Percentiles rank a stretch among this genome's conserved stretches.
phyloP scores from a whole-genome alignment of 768 basidiomycete genomes.

The Saitozyma podzolica region DNA sequence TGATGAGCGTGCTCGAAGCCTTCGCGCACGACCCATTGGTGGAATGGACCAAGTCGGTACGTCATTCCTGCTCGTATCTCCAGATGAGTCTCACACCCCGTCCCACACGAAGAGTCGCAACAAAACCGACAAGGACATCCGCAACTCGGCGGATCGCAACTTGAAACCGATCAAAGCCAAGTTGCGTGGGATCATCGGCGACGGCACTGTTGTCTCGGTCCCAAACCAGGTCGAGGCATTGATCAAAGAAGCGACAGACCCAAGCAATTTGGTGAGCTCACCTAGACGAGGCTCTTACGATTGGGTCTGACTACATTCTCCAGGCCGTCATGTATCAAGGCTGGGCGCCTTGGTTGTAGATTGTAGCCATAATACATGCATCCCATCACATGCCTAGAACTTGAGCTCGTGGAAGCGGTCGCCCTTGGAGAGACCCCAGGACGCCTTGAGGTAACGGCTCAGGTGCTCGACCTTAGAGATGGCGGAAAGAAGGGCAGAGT shows the following conservation, averaged over 20 bases:
- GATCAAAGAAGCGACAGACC: slow-evolving; percentile 82
- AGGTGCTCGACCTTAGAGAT: slow-evolving; percentile 90
- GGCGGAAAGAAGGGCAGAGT: slow-evolving; percentile 67
- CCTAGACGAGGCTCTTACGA: neutral
- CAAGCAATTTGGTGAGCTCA: slow-evolving; percentile 65
- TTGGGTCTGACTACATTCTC: neutral
- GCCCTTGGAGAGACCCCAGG: slow-evolving; percentile 93
- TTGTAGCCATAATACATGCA: slow-evolving; percentile 44
- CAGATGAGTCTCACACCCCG: neutral
- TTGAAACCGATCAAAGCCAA: slow-evolving; percentile 81
- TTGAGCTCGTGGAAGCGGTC: slow-evolving; percentile 93
- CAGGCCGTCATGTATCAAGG: slow-evolving; percentile 87
- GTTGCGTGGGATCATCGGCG: slow-evolving; percentile 55
- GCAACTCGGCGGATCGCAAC: slow-evolving; percentile 69
- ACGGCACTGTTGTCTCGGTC: slow-evolving; percentile 60
- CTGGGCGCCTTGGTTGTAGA: slow-evolving; percentile 78
- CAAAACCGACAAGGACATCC: slow-evolving; percentile 57
- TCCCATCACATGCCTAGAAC: slow-evolving; percentile 61
- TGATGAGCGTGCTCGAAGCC: slow-evolving; percentile 94
- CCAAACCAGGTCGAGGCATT: slow-evolving; percentile 86
- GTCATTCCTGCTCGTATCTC: slow-evolving; percentile 15
- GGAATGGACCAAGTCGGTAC: slow-evolving; percentile 77
- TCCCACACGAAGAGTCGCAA: slow-evolving; percentile 16
- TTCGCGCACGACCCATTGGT: slow-evolving; percentile 96
- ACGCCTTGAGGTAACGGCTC: slow-evolving; percentile 86